Base-by-base conservation (phyloP, 345 rosid species). In the Cardamine occulta region DNA sequence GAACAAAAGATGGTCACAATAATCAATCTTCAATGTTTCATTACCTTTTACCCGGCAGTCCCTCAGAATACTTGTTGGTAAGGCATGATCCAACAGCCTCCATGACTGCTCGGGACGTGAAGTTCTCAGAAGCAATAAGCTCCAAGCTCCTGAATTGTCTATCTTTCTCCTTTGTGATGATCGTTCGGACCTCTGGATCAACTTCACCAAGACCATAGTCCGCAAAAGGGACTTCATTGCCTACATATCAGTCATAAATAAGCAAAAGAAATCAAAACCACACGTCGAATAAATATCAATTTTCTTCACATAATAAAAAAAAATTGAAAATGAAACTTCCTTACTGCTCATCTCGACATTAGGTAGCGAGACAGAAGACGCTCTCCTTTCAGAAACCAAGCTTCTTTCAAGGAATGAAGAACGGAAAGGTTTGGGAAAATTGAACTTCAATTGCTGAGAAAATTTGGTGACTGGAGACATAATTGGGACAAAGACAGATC, bases 51-150 rank as follows among this genome's bases (percentile, higher is more conserved):
- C 96, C 97, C 60, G 96, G 98, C 3, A 94, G 72, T 55, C 98
- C 98, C 84, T 94, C 93, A 61, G 98, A 94, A 67, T 88, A 90
- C 85, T 94, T 94, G 82, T 91, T 91, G 63, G 93, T 91, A 64
- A 91, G 89, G 80, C 98, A 91, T 37, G 98, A 94, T 7, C 98
- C 97, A 80, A 89, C 91, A 14, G 97, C 94, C 81, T 91, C 96
- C 97, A 94, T 91, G 65, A 94, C 98, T 1, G 95, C 97, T 61
- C 87, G 88, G 15, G 97, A 94, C 1, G 97, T 94, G 78, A 94
- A 94, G 68, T 94, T 94, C 85, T 89, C 98, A 0, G 98, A 94
- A 5, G 97, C 97, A 75, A 89, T 91, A 67, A 94, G 95, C 84
- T 90, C 97, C 69, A 94, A 95, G 77, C 95, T 94, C 80, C 81